Conservation (phyloP, 176 grass and related monocot species). For the Oryza officinalis region DNA sequence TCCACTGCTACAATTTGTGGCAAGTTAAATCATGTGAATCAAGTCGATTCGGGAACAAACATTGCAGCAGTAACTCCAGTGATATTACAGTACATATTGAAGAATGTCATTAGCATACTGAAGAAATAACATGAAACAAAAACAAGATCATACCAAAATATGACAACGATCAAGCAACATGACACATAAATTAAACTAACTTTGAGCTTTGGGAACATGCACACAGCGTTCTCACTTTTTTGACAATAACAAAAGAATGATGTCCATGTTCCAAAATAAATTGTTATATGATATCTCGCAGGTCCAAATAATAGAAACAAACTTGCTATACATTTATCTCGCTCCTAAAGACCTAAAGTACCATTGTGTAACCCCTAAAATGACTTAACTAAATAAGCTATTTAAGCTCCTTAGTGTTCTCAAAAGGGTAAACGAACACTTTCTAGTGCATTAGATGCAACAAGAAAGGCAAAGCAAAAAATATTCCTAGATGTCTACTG, state of each 20-base stretch:
- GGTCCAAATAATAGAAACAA: not conserved
- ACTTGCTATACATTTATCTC: not conserved
- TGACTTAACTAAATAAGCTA: not conserved
- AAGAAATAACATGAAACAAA: not conserved
- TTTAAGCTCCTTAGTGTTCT: not conserved
- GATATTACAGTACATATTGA: not conserved
- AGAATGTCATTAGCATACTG: not conserved
- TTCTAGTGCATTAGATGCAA: not conserved
- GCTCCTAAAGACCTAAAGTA: not conserved
- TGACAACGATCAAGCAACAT: not conserved
- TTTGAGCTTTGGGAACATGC: not conserved
- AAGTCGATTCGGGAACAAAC: not conserved
- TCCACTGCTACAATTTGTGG: not conserved
- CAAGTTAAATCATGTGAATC: not conserved
- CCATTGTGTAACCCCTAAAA: conserved; percentile 16
- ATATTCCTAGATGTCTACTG: not conserved
- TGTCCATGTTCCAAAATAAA: conserved; percentile 5
- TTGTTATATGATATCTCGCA: not conserved
- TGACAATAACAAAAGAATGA: not conserved
- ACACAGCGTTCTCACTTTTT: not conserved
- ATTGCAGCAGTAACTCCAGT: not conserved
- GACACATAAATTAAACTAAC: too few relatives aligned
- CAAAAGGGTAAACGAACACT: not conserved
- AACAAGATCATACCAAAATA: not conserved
- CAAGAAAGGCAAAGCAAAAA: not conserved